These are phyloP conservation scores for Triglochin maritima DNA, from an alignment of 106 monocot species.

Conservation along the genomic window DNA sequence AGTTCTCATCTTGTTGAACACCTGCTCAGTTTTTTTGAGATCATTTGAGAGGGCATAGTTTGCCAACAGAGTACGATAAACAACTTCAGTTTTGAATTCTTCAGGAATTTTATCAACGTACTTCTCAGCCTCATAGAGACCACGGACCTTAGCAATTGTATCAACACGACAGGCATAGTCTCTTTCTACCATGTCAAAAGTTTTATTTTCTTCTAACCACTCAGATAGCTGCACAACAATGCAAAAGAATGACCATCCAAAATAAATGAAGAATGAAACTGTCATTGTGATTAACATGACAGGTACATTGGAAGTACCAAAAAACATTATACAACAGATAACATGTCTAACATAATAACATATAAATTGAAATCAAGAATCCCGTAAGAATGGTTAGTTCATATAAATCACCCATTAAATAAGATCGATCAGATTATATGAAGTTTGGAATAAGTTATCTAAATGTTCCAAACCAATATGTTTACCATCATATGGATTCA, in stretches of 20 bases:
- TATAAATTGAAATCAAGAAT: not conserved
- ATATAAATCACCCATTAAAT: too few species aligned
- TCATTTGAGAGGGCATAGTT: constrained; percentile 41
- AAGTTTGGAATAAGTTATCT: too few species aligned
- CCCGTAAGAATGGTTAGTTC: not conserved
- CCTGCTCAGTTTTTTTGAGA: constrained; percentile 60
- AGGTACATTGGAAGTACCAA: not conserved
- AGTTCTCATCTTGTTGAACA: constrained; percentile 68
- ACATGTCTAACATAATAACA: not conserved
- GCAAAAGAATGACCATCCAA: not conserved
- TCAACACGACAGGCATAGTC: constrained; percentile 74
- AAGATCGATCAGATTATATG: too few species aligned
- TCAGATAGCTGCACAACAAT: constrained; percentile 52
- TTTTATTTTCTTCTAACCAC: constrained; percentile 55
- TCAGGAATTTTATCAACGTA: constrained; percentile 52
- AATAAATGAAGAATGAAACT: not conserved
- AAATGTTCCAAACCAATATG: too few species aligned
- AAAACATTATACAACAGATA: not conserved
- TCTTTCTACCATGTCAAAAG: constrained; percentile 37
- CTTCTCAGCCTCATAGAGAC: constrained; percentile 51
- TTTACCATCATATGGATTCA: too few species aligned
- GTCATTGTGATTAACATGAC: not conserved
- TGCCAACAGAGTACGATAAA: constrained; percentile 61
- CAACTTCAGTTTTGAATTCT: constrained; percentile 45
- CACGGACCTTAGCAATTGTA: constrained; percentile 60